Base-by-base conservation (phyloP, 805 yeast genomes). In the Candida stauntonica region DNA sequence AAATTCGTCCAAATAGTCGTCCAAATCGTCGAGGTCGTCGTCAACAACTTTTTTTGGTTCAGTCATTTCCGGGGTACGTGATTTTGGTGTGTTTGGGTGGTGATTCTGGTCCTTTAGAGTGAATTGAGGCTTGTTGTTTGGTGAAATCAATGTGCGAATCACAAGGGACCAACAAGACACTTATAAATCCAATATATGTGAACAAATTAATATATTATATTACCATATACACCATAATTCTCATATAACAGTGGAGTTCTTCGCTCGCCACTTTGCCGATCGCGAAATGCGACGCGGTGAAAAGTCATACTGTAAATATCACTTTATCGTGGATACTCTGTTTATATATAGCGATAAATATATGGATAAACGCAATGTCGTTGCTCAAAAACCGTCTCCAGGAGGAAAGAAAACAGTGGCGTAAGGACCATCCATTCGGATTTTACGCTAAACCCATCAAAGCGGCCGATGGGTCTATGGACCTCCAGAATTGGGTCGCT, bases 351-450 rank as follows among this genome's bases (percentile, higher is more conserved):
- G n/a, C n/a, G n/a, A 21, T 21, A 21, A 21, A 11, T 11, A 21
- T 11, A 21, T 21, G 11, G 9, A 21, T 21, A 21, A 21, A 11
- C 7, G 18, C 12, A 13, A 41, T 41, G 21, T 47, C 53, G 30
- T 38, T 55, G 21, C 34, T 52, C 27, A 52, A 50, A 36, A 50
- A 79, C 42, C 77, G 99, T 52, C 74, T 91, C 29, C 97, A 89
- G 57, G 95, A 88, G 62, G 99, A 91, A 61, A 67, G 99, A 62
- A 91, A 89, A 64, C 87, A 84, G 61, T 93, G 99, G 99, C 79
- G 99, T 51, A 91, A 87, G 60, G 96, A 88, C 60, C 99, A 93
- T 59, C 99, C 99, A 0, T 93, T 89, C 63, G 98, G 98, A 7
- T 93, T 93, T 63, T 89, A 66, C 50, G 99, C 99, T 27, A 86